Evolutionary conservation across 23 red algal species (phyloP).

Genomic region (Rhodosorus marinus): DNA sequence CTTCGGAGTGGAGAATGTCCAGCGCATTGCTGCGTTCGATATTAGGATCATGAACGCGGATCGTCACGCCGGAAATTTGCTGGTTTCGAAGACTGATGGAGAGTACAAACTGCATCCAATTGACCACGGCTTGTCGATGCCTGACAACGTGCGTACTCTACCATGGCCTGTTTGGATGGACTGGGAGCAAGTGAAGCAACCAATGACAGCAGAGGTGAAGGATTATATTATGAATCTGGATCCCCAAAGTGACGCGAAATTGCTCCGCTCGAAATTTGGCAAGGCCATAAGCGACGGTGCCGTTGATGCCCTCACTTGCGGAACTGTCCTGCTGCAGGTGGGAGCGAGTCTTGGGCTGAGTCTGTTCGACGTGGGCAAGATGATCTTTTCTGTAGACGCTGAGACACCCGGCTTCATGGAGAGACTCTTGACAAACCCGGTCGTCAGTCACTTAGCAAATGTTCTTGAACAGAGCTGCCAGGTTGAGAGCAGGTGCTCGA

Average conservation of each 20-base stretch:
- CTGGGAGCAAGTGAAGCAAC: constrained; percentile 60
- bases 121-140: constrained; percentile 84
- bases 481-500: too few species aligned
- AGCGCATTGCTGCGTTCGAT: constrained; percentile 82
- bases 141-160: constrained; percentile 41
- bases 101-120: constrained; percentile 69
- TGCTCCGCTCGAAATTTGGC: constrained; percentile 45
- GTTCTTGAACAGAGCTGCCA: too few species aligned
- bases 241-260: constrained; percentile 30
- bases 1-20: constrained; percentile 69
- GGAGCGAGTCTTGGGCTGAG: constrained; percentile 44
- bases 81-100: constrained; percentile 32
- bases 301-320: constrained; percentile 41
- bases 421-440: too few species aligned
- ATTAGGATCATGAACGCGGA: constrained; percentile 83
- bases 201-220: constrained; percentile 11
- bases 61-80: constrained; percentile 77
- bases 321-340: constrained; percentile 61
- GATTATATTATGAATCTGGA: constrained; percentile 19
- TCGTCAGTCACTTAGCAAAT: too few species aligned
- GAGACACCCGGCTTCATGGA: too few species aligned
- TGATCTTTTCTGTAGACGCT: constrained; percentile 50
- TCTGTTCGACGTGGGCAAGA: constrained; percentile 59
- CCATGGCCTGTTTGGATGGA: constrained; percentile 99
- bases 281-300: constrained; percentile 29